A percentile compares a stretch with the other conserved stretches of the same genome.
These are phyloP conservation scores for Clonostachys byssicola DNA, from an alignment of 2,329 filamentous ascomycete species.

Conservation along the genomic window DNA sequence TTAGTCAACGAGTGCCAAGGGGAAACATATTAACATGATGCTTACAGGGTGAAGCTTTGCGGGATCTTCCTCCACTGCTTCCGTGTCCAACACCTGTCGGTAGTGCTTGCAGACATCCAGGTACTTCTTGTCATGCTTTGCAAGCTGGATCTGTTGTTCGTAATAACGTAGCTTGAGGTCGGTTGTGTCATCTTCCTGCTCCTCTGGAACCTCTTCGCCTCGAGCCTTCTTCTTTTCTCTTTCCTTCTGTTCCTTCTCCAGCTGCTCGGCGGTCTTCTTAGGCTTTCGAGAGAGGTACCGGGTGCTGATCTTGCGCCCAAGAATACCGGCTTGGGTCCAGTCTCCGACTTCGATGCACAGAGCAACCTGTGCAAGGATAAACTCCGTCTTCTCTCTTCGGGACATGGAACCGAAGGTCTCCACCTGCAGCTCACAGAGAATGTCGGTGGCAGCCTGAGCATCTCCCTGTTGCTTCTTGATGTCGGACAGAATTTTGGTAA, in stretches of 20 bases:
- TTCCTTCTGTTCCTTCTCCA: slow-evolving; percentile 88
- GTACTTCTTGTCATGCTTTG: slow-evolving; percentile 97
- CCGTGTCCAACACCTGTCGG: slow-evolving; percentile 91
- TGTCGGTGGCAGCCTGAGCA: slow-evolving; percentile 83
- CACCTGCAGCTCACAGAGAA: slow-evolving; percentile 94
- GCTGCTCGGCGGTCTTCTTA: slow-evolving; percentile 83
- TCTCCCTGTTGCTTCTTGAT: slow-evolving; percentile 98
- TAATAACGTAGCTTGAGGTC: slow-evolving; percentile 95
- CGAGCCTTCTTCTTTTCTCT: slow-evolving; percentile 80
- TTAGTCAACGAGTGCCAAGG: slow-evolving; percentile 7
- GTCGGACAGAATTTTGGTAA: slow-evolving; percentile 91
- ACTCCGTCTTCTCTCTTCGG: slow-evolving; percentile 95
- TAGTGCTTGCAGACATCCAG: slow-evolving; percentile 98
- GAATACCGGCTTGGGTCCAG: slow-evolving; percentile 92
- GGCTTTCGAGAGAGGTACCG: slow-evolving; percentile 85
- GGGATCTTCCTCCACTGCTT: slow-evolving; percentile 87
- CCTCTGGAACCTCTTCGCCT: slow-evolving; percentile 74
- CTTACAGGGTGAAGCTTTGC: slow-evolving; percentile 80
- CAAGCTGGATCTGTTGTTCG: slow-evolving; percentile 92
- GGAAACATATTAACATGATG: slow-evolving; percentile 5
- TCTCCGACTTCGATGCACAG: slow-evolving; percentile 94
- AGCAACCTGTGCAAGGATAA: slow-evolving; percentile 91
- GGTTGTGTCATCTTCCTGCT: slow-evolving; percentile 83
- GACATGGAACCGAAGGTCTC: slow-evolving; percentile 99
- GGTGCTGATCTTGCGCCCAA: slow-evolving; percentile 96